Evolutionary conservation across 2,329 filamentous ascomycete species (phyloP).

Genomic region (Diaporthe caulivora): DNA sequence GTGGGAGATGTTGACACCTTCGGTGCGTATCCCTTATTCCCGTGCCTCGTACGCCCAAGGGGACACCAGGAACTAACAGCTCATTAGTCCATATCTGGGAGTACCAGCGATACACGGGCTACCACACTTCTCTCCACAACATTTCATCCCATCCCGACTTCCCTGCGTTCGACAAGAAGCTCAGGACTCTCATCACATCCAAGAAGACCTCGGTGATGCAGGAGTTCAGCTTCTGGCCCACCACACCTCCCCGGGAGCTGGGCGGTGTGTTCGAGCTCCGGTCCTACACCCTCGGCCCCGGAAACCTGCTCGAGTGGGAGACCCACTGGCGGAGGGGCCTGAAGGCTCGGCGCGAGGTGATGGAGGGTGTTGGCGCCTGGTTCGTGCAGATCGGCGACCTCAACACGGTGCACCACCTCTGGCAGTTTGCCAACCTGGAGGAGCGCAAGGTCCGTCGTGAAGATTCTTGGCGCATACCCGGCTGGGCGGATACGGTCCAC

Average conservation of each 20-base stretch:
- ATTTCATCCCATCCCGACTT: constrained; percentile 89
- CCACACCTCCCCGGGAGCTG: constrained; percentile 87
- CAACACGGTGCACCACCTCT: constrained; percentile 97
- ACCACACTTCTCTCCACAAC: constrained; percentile 89
- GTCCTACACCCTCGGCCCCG: constrained; percentile 95
- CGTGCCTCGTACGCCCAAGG: neutral
- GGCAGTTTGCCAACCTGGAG: constrained; percentile 98
- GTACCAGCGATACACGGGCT: constrained; percentile 96
- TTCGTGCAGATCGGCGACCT: constrained; percentile 98
- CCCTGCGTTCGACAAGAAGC: constrained; percentile 83
- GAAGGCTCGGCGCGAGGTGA: constrained; percentile 91
- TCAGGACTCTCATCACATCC: constrained; percentile 85
- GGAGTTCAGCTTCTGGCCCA: constrained; percentile 99
- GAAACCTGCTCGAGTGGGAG: constrained; percentile 98
- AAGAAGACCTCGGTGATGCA: constrained; percentile 97
- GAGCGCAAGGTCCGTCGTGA: constrained; percentile 91
- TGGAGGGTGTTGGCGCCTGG: constrained; percentile 99
- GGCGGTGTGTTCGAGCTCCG: constrained; percentile 96
- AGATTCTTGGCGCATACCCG: constrained; percentile 94
- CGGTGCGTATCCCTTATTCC: constrained; percentile 65
- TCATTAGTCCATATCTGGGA: constrained; percentile 96
- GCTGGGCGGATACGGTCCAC: constrained; percentile 97
- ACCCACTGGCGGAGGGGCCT: constrained; percentile 96
- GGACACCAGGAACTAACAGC: constrained; percentile 17
- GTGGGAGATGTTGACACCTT: constrained; percentile 98